These are phyloP conservation scores for Penicillium diatomitis DNA, from an alignment of 495 filamentous ascomycete genomes.

Conservation along the genomic window DNA sequence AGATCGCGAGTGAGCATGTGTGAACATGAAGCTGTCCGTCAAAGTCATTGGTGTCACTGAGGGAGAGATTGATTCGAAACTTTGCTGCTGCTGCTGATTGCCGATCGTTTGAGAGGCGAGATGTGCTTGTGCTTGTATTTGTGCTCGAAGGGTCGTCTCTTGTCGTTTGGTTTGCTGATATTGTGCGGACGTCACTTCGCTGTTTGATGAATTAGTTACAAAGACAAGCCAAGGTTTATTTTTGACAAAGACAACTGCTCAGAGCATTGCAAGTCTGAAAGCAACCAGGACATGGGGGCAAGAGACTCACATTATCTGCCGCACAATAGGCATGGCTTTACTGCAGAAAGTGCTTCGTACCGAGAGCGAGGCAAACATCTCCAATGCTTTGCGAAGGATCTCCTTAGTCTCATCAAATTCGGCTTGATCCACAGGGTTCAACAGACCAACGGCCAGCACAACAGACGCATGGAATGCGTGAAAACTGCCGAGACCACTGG, in stretches of 20 bases:
- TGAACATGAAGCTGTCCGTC: slow-evolving; percentile 11
- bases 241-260: too few relatives aligned
- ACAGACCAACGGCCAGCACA: slow-evolving; percentile 20
- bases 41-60: slow-evolving; percentile 4
- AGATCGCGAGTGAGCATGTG: slow-evolving; percentile 4
- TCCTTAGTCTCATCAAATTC: slow-evolving; percentile 28
- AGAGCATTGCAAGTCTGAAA: not conserved
- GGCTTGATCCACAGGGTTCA: slow-evolving; percentile 23
- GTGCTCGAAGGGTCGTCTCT: slow-evolving; percentile 1
- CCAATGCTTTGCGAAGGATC: slow-evolving; percentile 21
- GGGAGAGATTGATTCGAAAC: slow-evolving; percentile 5
- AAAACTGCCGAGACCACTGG: slow-evolving; percentile 34
- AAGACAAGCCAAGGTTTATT: too few relatives aligned
- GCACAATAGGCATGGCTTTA: slow-evolving; percentile 30
- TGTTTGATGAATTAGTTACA: slow-evolving; percentile 6
- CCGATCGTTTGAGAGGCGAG: slow-evolving; percentile 4
- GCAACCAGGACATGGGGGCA: not conserved
- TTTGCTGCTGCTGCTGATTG: slow-evolving; percentile 1
- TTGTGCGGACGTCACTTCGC: slow-evolving; percentile 18
- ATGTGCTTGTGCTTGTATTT: slow-evolving; percentile 6
- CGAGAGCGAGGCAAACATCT: slow-evolving; percentile 31
- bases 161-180: slow-evolving; percentile 11
- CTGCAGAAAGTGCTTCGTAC: slow-evolving; percentile 34
- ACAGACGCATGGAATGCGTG: slow-evolving; percentile 33
- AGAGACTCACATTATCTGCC: slow-evolving; percentile 30